A percentile compares a stretch with the other conserved stretches of the same genome.
phyloP scores from a whole-genome alignment of 192 early-diverging fungal genomes.

The Chytriomyces confervae region DNA sequence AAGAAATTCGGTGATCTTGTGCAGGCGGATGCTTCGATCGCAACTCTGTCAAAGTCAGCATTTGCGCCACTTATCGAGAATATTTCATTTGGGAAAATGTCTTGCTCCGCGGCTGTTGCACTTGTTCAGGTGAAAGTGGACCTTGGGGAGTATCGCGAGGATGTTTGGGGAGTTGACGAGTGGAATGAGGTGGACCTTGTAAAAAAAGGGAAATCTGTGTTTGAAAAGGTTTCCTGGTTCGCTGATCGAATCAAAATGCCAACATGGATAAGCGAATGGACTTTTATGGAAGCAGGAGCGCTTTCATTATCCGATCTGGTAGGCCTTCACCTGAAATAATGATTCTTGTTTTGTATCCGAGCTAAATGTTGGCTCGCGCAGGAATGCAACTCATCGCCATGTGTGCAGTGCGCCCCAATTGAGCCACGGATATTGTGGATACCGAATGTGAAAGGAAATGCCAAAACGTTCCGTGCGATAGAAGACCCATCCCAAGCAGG shows the following conservation, averaged over 20 bases:
- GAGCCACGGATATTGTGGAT: slow-evolving; percentile 45
- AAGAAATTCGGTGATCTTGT: not conserved
- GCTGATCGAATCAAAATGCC: slow-evolving; percentile 43
- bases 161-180: slow-evolving; percentile 36
- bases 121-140: slow-evolving; percentile 23
- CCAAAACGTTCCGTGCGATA: slow-evolving; percentile 35
- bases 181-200: slow-evolving; percentile 48
- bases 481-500: slow-evolving; percentile 52
- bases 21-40: not conserved
- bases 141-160: slow-evolving; percentile 24
- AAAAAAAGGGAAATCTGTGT: slow-evolving; percentile 41
- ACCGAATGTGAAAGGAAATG: slow-evolving; percentile 16
- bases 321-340: not conserved
- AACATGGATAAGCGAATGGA: slow-evolving; percentile 42
- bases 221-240: slow-evolving; percentile 52
- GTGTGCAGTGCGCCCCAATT: slow-evolving; percentile 48
- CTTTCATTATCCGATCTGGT: slow-evolving; percentile 17
- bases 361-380: not conserved
- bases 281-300: slow-evolving; percentile 30
- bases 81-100: not conserved
- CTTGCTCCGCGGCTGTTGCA: slow-evolving; percentile 12
- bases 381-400: slow-evolving; percentile 25
- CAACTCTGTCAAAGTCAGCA: not conserved
- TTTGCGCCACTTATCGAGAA: slow-evolving; percentile 4
- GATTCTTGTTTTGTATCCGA: not conserved